phyloP scores from a whole-genome alignment of 2,329 filamentous ascomycete genomes.

The Scorias spongiosa region DNA sequence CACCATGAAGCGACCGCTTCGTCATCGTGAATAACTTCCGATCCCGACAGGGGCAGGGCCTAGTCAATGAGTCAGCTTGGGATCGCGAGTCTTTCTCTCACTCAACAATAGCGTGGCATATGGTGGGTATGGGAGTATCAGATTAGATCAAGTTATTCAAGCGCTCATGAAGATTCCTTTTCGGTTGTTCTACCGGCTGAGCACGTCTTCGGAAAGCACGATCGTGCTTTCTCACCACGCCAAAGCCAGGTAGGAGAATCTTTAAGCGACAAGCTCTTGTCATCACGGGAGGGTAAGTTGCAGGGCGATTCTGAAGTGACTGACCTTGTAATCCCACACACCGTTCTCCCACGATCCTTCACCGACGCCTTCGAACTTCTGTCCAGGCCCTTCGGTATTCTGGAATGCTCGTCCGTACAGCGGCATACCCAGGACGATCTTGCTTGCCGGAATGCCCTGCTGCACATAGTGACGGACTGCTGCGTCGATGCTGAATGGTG shows the following conservation, averaged over 20 bases:
- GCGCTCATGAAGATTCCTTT: not conserved
- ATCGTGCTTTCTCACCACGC: not conserved
- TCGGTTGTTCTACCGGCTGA: too few relatives aligned
- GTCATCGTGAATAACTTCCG: conserved; percentile 48
- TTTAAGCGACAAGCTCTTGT: not conserved
- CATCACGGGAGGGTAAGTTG: not conserved
- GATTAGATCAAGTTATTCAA: conserved; percentile 25
- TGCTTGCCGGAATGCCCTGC: conserved; percentile 45
- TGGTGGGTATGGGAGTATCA: conserved; percentile 9
- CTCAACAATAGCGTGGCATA: not conserved
- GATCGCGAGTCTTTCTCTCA: too few relatives aligned
- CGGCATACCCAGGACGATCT: conserved; percentile 83
- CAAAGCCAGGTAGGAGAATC: not conserved
- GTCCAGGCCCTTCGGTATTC: conserved; percentile 60
- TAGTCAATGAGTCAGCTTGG: conserved; percentile 3
- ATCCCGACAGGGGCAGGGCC: conserved; percentile 54
- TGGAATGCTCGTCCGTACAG: conserved; percentile 79
- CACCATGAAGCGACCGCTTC: conserved; percentile 59
- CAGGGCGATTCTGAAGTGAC: conserved; percentile 1
- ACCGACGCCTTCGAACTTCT: conserved; percentile 55
- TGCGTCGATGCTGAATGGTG: conserved; percentile 61
- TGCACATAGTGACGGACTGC: conserved; percentile 57
- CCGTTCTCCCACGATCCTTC: conserved; percentile 73
- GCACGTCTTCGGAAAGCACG: too few relatives aligned
- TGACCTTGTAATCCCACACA: conserved; percentile 69